Percentiles rank a stretch among this genome's conserved stretches.
These are phyloP conservation scores for Kuraishia piskuri DNA, from an alignment of 805 yeast genomes.

Conservation along the genomic window DNA sequence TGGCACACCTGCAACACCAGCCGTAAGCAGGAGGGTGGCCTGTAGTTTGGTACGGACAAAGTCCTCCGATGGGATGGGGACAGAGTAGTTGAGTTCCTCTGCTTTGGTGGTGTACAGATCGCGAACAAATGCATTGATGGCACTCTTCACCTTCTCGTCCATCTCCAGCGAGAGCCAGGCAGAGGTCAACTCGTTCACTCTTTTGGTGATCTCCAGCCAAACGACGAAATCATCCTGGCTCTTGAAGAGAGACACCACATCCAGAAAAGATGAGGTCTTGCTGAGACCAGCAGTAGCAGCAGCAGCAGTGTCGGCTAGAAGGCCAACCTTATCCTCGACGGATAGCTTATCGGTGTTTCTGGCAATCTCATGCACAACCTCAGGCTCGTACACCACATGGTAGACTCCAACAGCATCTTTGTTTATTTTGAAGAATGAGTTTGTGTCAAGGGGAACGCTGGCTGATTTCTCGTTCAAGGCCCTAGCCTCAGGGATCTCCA, in stretches of 20 bases:
- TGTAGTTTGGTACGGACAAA: constrained; percentile 26
- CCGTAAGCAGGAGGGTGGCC: constrained; percentile 28
- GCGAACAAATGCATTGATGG: constrained; percentile 23
- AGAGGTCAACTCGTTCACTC: constrained; percentile 26
- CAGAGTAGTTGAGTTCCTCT: constrained; percentile 15
- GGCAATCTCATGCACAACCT: constrained; percentile 30
- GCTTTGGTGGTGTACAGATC: constrained; percentile 26
- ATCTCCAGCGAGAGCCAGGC: constrained; percentile 26
- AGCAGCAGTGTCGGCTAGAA: constrained; percentile 43
- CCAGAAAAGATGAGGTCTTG: constrained; percentile 34
- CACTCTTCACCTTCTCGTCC: constrained; percentile 16
- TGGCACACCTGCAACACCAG: constrained; percentile 30
- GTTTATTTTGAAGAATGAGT: constrained; percentile 35
- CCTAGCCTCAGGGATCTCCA: background rate
- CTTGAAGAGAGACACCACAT: constrained; percentile 26
- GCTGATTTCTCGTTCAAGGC: constrained; percentile 13
- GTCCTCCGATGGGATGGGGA: constrained; percentile 12
- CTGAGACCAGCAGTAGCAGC: constrained; percentile 38
- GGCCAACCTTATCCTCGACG: constrained; percentile 42
- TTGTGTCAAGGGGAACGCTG: constrained; percentile 11
- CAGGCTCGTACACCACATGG: constrained; percentile 42
- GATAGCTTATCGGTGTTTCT: constrained; percentile 29
- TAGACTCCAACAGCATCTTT: constrained; percentile 42
- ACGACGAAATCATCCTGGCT: constrained; percentile 33
- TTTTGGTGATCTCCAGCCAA: constrained; percentile 44